Evolutionary conservation across 805 yeast genomes (phyloP), one percentile per base, ranked within the genome.

Genomic region (Metschnikowia dekortorum): DNA sequence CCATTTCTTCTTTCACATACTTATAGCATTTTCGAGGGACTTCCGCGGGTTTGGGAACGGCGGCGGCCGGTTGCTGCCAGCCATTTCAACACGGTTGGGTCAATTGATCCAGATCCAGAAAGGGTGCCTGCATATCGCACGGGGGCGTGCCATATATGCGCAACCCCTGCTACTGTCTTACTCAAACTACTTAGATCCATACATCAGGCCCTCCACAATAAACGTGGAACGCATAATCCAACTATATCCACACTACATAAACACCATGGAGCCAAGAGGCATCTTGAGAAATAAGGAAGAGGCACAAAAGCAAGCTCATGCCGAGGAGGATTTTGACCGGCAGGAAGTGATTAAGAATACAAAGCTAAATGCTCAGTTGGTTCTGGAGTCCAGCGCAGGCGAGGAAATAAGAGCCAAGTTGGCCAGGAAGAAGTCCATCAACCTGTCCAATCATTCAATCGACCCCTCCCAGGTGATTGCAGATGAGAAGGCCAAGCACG

Each of bases 321-420:
- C 44, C 40, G 49, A 50, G 31, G 68, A 57, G n/a, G 57, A 62
- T 29, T 62, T 74, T n/a, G 80, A 77, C 52, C 72, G 97, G 53
- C 78, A 84, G 57, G 81, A 85, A 61, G 97, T 90, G 16, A 81
- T 85, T 50, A 83, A 80, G 56, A 90, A 90, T 68, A 90, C 97
- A 0, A 78, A 79, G 55, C 69, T 84, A 58, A 90, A 90, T 64
- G 85, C 96, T 0, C 71, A 80, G 57, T 64, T 82, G 46, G 53
- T 64, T 44, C 55, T 67, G 48, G 69, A 71, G 53, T 31, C 58
- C 35, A 50, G 53, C 44, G 67, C 69, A 46, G 83, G 83, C 8
- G 82, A 78, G 28, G 56, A 58, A 50, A 74, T 80, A 26, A 66
- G 83, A 52, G 73, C 74, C 38, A 63, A 76, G 56, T 63, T 80